phyloP scores from a whole-genome alignment of 768 basidiomycete genomes.

The Clitopilus passeckerianus region DNA sequence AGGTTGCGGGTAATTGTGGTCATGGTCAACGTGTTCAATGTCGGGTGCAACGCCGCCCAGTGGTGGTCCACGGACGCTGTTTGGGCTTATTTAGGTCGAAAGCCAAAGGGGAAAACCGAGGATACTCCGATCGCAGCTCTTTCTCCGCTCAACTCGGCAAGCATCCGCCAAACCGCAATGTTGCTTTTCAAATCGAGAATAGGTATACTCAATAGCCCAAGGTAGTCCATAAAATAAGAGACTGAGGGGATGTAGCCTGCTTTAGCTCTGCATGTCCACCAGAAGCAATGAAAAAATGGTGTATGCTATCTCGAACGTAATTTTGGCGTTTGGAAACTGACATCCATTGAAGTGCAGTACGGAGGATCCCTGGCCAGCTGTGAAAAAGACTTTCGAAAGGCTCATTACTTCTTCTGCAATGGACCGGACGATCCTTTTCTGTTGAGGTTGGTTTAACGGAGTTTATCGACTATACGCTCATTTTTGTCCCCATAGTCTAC shows the following conservation, averaged over 20 bases:
- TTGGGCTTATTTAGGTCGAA: background rate
- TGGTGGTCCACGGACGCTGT: background rate
- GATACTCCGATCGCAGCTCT: background rate
- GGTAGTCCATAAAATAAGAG: background rate
- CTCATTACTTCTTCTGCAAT: conserved; percentile 32
- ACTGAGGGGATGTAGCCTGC: conserved; percentile 19
- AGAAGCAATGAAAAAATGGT: conserved; percentile 24
- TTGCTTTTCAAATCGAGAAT: conserved; percentile 14
- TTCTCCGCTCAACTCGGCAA: background rate
- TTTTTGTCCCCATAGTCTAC: conserved; percentile 15
- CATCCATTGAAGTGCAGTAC: conserved; percentile 19
- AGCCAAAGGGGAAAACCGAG: conserved; percentile 5
- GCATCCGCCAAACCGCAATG: background rate
- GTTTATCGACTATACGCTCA: background rate
- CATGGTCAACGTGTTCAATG: conserved; percentile 36
- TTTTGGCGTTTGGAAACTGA: background rate
- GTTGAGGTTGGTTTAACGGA: conserved; percentile 20
- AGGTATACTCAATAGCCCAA: conserved; percentile 7
- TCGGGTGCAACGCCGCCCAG: background rate
- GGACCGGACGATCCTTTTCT: conserved; percentile 31
- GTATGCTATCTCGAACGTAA: conserved; percentile 12
- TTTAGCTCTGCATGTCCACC: conserved; percentile 31
- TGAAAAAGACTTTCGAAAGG: conserved; percentile 24
- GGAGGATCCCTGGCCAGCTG: conserved; percentile 31
- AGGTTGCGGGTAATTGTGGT: conserved; percentile 76